Conservation (phyloP, 1,284 basidiomycete species). For the Quambalaria eucalypti region DNA sequence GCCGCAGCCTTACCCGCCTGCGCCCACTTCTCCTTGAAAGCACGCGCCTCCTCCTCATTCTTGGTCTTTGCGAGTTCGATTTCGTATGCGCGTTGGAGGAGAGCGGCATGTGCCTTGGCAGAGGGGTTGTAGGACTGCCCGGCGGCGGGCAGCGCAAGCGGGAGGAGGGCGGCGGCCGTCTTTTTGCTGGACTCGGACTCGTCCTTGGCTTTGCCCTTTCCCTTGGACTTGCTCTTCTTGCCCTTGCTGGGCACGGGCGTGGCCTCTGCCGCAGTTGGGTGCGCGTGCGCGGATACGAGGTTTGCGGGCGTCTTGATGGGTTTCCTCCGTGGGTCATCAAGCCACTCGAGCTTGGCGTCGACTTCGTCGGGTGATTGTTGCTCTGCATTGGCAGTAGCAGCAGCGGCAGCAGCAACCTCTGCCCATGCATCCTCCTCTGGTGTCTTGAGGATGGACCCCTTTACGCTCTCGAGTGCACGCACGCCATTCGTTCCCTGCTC, state of each 20-base stretch:
- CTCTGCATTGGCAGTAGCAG: neutral
- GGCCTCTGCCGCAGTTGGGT: neutral
- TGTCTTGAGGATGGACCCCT: neutral
- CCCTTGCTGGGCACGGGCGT: neutral
- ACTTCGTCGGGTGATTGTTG: no score
- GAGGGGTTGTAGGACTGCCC: slow-evolving; percentile 13
- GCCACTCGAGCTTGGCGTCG: neutral
- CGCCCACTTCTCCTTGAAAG: slow-evolving; percentile 6
- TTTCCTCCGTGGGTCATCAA: slow-evolving; percentile 2
- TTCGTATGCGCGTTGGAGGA: slow-evolving; percentile 1
- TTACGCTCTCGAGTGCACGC: neutral
- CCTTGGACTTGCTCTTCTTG: neutral
- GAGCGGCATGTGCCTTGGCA: slow-evolving; percentile 3
- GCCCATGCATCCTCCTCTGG: slow-evolving; percentile 7
- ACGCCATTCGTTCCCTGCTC: slow-evolving; percentile 1
- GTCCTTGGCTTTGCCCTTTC: neutral
- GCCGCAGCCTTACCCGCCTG: neutral
- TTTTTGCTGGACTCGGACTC: no score
- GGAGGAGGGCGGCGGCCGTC: neutral
- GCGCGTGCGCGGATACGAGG: neutral
- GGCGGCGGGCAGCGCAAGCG: slow-evolving; percentile 2
- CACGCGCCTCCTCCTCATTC: neutral
- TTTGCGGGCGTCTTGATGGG: neutral
- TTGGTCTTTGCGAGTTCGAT: slow-evolving; percentile 1
- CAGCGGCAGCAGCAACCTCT: neutral